Evolutionary conservation across 148 eudicot species (phyloP), one percentile per base, ranked within the genome.

Genomic region (Rhododendron molle): DNA sequence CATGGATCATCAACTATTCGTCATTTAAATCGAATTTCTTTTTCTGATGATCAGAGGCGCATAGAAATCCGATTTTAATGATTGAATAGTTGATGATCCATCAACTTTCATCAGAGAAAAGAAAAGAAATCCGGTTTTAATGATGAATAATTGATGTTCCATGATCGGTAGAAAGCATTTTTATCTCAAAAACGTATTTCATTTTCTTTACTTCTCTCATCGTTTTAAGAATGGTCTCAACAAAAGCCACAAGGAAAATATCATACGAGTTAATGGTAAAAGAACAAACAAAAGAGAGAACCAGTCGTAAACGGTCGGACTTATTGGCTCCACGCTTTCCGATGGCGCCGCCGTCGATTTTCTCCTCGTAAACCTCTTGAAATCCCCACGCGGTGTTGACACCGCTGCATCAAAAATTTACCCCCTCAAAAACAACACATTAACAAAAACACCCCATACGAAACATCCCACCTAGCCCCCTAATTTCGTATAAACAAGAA

Each of bases 251-350:
- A 20, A 20, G 8, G 65, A 58, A 23, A 62, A 7, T 62, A 62
- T 62, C 69, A 62, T 60, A 60, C 1, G 28, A 21, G 58, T 54
- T 23, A 16, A 2, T 21, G 9, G 71, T 21, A 7, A 62, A n/a
- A 23, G 8, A 46, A 21, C 12, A 26, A 46, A 26, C 0, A 44
- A 82, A 16, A 83, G 60, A 82, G 78, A 49, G 72, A 74, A 95
- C 98, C 98, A 95, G 80, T 95, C 96, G 88, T 91, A 92, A 82
- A 87, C 91, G 23, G 91, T 80, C 7, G 95, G 93, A 86, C 85
- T 86, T 26, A 86, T 86, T n/a, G 90, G 71, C 47, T 83, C 90
- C 28, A 80, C 44, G 52, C 84, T 81, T 12, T 88, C 93, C 83
- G 84, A 54, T 0, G 88, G 79, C 44, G 82, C 90, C 71, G 88